These are phyloP conservation scores for Jatropha curcas DNA, from an alignment of 345 rosid genomes.

Conservation along the genomic window DNA sequence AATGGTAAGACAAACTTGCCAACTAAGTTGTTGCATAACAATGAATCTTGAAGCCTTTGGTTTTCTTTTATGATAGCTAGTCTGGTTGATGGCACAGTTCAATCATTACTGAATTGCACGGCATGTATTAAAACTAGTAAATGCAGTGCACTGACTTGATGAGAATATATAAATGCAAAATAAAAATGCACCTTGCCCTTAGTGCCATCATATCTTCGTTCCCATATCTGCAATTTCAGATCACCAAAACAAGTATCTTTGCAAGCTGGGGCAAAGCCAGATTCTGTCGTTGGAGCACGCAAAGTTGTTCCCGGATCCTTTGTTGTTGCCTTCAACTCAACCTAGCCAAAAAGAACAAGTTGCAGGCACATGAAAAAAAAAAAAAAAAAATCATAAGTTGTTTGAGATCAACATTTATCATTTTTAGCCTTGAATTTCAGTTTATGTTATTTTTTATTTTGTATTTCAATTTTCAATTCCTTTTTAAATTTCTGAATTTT, in stretches of 20 bases:
- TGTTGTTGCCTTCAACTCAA: slow-evolving; percentile 76
- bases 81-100: not conserved
- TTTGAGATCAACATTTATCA: no score
- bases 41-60: not conserved
- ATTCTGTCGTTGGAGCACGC: slow-evolving; percentile 85
- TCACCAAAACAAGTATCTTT: slow-evolving; percentile 78
- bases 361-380: no score
- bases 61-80: not conserved
- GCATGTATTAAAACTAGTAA: not conserved
- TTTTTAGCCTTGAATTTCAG: no score
- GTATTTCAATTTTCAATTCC: no score
- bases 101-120: not conserved
- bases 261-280: slow-evolving; percentile 86
- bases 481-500: no score
- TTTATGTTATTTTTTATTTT: no score
- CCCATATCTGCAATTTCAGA: slow-evolving; percentile 81
- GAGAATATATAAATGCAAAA: not conserved
- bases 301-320: slow-evolving; percentile 73
- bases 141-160: not conserved
- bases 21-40: not conserved
- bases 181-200: slow-evolving; percentile 73
- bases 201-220: slow-evolving; percentile 60
- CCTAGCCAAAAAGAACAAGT: slow-evolving; percentile 42
- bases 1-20: not conserved
- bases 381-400: no score